These are phyloP conservation scores for Pleurotus djamor DNA, from an alignment of 768 basidiomycete species.

Conservation along the genomic window DNA sequence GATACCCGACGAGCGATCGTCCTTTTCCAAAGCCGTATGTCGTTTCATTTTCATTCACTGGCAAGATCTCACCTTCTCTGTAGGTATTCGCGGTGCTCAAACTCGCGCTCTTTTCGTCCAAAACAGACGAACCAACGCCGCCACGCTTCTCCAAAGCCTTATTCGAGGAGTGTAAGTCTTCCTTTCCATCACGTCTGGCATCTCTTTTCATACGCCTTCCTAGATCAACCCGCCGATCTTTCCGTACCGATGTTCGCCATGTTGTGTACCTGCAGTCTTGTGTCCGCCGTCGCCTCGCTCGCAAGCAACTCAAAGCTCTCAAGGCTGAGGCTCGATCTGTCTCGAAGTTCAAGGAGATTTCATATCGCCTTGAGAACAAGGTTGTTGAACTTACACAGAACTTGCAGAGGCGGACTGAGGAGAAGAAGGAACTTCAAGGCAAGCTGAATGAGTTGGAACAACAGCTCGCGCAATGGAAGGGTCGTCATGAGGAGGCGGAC, in stretches of 20 bases:
- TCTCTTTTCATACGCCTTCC: background rate
- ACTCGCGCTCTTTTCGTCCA: constrained; percentile 60
- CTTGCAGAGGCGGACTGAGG: constrained; percentile 85
- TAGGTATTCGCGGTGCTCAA: constrained; percentile 76
- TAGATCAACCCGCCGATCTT: constrained; percentile 54
- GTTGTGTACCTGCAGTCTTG: constrained; percentile 91
- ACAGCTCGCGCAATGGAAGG: constrained; percentile 82
- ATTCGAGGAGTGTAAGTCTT: constrained; percentile 82
- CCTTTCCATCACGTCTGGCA: background rate
- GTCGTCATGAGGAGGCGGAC: constrained; percentile 87
- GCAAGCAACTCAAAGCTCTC: constrained; percentile 80
- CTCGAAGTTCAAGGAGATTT: constrained; percentile 98
- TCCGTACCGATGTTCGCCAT: constrained; percentile 59
- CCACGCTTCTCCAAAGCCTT: constrained; percentile 75
- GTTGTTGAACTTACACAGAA: constrained; percentile 97
- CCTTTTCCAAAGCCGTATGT: constrained; percentile 85
- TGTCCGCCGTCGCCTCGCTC: constrained; percentile 83
- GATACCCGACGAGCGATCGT: constrained; percentile 61
- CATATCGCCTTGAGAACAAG: constrained; percentile 97
- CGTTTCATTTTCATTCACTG: background rate
- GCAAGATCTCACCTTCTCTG: constrained; percentile 1
- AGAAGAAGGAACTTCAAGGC: constrained; percentile 85
- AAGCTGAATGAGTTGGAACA: constrained; percentile 78
- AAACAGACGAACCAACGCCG: constrained; percentile 56
- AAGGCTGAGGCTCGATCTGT: constrained; percentile 94